Conservation (phyloP, 202 grass and related monocot genomes). For the Zoysia matrella region DNA sequence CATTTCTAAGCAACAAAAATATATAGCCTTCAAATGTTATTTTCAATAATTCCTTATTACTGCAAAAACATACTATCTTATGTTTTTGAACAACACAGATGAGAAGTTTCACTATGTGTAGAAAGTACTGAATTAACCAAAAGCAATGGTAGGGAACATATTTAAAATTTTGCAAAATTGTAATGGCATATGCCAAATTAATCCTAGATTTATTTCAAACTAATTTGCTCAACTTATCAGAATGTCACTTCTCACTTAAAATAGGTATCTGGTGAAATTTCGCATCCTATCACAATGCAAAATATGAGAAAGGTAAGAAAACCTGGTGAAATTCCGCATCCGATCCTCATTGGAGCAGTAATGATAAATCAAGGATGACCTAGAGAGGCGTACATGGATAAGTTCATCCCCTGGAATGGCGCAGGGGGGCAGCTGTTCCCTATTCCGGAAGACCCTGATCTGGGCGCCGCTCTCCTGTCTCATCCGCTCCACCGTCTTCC, state of each 20-base stretch:
- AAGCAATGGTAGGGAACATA: conserved; percentile 4
- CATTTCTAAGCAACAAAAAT: background rate
- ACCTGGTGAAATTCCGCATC: background rate
- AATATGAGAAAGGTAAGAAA: conserved; percentile 4
- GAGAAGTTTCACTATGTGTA: background rate
- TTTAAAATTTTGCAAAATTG: too few relatives aligned
- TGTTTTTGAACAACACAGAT: background rate
- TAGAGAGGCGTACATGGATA: conserved; percentile 62
- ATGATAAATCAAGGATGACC: background rate
- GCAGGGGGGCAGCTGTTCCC: conserved; percentile 62
- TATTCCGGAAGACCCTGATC: conserved; percentile 81
- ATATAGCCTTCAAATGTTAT: background rate
- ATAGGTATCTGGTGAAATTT: background rate
- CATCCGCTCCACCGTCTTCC: conserved; percentile 78
- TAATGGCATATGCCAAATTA: too few relatives aligned
- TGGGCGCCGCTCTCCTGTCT: conserved; percentile 78
- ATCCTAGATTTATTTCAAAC: background rate
- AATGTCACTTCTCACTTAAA: background rate
- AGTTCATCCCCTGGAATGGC: conserved; percentile 62
- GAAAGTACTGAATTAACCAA: conserved; percentile 9
- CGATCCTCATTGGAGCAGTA: background rate
- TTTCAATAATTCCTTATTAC: background rate
- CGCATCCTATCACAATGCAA: background rate
- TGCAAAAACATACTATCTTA: background rate
- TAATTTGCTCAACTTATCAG: conserved; percentile 20